These are phyloP conservation scores for Talaromyces sp. DNA, from an alignment of 2,329 filamentous ascomycete species.

Conservation along the genomic window DNA sequence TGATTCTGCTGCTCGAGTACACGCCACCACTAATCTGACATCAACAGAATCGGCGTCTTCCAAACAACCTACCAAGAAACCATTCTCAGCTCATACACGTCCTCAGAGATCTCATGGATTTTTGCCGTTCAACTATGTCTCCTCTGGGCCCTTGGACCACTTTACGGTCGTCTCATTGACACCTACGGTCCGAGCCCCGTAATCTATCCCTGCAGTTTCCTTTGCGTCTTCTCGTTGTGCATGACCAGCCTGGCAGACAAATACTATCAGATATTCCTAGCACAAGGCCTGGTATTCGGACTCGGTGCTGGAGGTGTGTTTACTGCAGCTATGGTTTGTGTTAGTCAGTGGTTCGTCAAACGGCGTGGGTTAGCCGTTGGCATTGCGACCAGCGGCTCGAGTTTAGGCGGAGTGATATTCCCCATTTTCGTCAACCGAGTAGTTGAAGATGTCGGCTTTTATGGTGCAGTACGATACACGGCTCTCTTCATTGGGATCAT, in stretches of 20 bases:
- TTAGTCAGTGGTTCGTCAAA: conserved; percentile 54
- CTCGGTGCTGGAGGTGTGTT: conserved; percentile 34
- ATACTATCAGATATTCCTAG: conserved; percentile 46
- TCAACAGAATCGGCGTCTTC: conserved; percentile 21
- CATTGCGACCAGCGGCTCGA: conserved; percentile 48
- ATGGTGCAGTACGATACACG: conserved; percentile 24
- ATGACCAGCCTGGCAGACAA: conserved; percentile 41
- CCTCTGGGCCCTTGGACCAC: conserved; percentile 42
- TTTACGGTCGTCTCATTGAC: conserved; percentile 46
- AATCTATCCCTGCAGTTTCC: conserved; percentile 36
- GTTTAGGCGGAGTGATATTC: conserved; percentile 25
- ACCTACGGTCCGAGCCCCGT: conserved; percentile 39
- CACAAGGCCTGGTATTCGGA: conserved; percentile 45
- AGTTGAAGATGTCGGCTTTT: conserved; percentile 22
- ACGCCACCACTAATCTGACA: not conserved
- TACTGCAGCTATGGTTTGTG: conserved; percentile 7
- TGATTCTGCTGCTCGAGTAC: not conserved
- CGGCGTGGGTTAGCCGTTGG: conserved; percentile 53
- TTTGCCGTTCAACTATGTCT: conserved; percentile 41
- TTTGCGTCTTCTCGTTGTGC: conserved; percentile 44
- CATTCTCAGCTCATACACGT: conserved; percentile 23
- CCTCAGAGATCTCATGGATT: conserved; percentile 44
- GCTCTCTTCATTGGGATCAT: conserved; percentile 24
- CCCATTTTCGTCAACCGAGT: conserved; percentile 24
- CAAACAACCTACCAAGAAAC: conserved; percentile 26